Evolutionary conservation across 176 grass and related monocot species (phyloP).

Genomic region (Triticum timopheevii): DNA sequence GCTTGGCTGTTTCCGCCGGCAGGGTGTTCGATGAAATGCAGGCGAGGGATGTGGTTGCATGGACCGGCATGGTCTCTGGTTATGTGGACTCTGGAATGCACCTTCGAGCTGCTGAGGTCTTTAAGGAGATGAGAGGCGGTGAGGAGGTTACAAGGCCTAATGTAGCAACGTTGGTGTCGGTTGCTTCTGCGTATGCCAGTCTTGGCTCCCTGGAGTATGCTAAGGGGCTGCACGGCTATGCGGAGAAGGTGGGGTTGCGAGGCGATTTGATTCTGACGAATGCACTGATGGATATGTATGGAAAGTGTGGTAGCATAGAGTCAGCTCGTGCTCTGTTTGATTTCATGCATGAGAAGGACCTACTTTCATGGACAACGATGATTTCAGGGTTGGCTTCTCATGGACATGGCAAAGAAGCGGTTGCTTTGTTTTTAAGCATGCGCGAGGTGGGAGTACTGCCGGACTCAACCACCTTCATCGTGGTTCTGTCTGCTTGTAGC

Average conservation of each 20-base stretch:
- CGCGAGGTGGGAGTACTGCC: constrained; percentile 26
- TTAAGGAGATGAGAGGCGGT: constrained; percentile 38
- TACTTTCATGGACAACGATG: constrained; percentile 67
- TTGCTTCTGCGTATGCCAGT: constrained; percentile 35
- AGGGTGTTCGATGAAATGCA: constrained; percentile 51
- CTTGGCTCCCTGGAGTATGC: constrained; percentile 53
- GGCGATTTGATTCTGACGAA: constrained; percentile 53
- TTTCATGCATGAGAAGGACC: constrained; percentile 52
- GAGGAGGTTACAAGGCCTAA: constrained; percentile 32
- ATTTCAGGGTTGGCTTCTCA: constrained; percentile 60
- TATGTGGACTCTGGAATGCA: constrained; percentile 22
- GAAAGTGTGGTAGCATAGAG: constrained; percentile 58
- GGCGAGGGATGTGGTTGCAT: constrained; percentile 41
- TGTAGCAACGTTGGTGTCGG: constrained; percentile 40
- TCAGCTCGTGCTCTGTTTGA: constrained; percentile 40
- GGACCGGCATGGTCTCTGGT: constrained; percentile 47
- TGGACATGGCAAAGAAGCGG: constrained; percentile 44
- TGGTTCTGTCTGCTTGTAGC: constrained; percentile 70
- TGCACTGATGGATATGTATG: constrained; percentile 54
- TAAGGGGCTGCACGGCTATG: constrained; percentile 44
- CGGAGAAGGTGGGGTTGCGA: constrained; percentile 51
- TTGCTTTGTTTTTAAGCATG: constrained; percentile 48
- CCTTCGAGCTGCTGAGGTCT: constrained; percentile 26
- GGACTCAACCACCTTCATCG: constrained; percentile 62
- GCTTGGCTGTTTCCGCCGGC: neutral